Conservation (phyloP, 2,329 filamentous ascomycete genomes). For the Pyrenochaeta sp. region DNA sequence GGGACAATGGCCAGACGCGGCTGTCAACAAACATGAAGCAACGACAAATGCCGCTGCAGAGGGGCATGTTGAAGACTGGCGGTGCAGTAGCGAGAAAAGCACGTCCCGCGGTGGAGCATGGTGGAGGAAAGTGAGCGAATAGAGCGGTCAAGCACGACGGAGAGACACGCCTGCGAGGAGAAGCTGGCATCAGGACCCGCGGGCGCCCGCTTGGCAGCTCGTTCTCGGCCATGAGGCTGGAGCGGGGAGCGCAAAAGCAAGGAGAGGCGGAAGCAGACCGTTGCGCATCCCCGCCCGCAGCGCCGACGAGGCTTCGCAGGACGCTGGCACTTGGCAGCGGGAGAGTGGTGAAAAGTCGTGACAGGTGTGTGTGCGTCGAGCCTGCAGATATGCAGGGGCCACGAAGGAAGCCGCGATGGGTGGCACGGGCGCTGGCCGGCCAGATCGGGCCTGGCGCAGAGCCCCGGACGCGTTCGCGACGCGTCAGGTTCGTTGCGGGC, state of each 20-base stretch:
- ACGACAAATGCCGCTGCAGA: slow-evolving; percentile 1
- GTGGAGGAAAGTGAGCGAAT: slow-evolving; percentile 31
- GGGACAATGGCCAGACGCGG: background rate
- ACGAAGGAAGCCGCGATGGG: slow-evolving; percentile 7
- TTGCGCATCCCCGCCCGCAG: slow-evolving; percentile 7
- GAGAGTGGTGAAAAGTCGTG: slow-evolving; percentile 30
- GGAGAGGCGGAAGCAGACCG: slow-evolving; percentile 9
- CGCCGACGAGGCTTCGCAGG: slow-evolving; percentile 8
- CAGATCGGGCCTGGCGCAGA: slow-evolving; percentile 13
- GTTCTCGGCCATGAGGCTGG: slow-evolving; percentile 23
- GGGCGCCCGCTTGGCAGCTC: slow-evolving; percentile 17
- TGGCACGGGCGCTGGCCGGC: slow-evolving; percentile 16
- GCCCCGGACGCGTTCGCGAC: slow-evolving; percentile 22
- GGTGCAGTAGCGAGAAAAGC: slow-evolving; percentile 25
- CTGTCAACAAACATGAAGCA: background rate
- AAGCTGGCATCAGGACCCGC: too few species aligned
- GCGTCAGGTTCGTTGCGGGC: slow-evolving; percentile 25
- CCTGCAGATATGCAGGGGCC: slow-evolving; percentile 33
- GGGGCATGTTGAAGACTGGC: slow-evolving; percentile 7
- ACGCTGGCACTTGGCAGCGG: slow-evolving; percentile 20
- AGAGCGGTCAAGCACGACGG: slow-evolving; percentile 12
- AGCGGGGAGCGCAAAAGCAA: slow-evolving; percentile 26
- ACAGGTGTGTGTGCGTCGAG: slow-evolving; percentile 38
- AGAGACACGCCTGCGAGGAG: too few species aligned
- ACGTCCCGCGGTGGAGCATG: slow-evolving; percentile 29